Evolutionary conservation across 73 alveolate genomes (phyloP).

Genomic region (Paramecium primaurelia): DNA sequence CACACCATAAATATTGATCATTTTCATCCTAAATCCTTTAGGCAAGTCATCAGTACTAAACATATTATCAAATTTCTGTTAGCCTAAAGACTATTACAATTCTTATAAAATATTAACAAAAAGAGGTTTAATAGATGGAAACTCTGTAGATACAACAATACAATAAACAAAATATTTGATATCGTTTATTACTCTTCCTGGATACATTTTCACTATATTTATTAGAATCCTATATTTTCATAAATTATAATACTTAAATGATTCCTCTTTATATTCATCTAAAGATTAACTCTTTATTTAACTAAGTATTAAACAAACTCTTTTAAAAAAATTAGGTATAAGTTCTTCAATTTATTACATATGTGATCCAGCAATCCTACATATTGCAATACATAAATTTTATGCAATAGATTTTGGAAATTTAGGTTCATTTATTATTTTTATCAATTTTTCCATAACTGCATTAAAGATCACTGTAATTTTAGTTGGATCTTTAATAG

Average conservation of each 20-base stretch:
- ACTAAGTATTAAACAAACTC: neutral
- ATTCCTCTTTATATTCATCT: neutral
- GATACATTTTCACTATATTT: neutral
- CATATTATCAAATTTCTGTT: neutral
- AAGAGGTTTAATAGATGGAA: neutral
- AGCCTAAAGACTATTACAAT: neutral
- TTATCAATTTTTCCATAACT: neutral
- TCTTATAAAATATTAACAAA: neutral
- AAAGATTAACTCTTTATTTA: slow-evolving; percentile 13
- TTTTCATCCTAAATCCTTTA: slow-evolving; percentile 4
- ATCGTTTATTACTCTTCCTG: neutral
- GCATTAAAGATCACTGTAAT: neutral
- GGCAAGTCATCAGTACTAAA: neutral
- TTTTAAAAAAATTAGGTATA: neutral
- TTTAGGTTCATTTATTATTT: neutral
- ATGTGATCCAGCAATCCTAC: neutral
- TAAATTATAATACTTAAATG: neutral
- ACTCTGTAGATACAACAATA: neutral
- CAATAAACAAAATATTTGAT: slow-evolving; percentile 32
- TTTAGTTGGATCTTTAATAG: neutral
- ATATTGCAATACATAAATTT: neutral
- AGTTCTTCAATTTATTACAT: neutral
- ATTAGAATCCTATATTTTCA: neutral
- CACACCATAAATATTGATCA: slow-evolving; percentile 5
- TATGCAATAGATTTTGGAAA: slow-evolving; percentile 25